Conservation (phyloP, 176 grass and related monocot species). For the Pontederia paniculata region DNA sequence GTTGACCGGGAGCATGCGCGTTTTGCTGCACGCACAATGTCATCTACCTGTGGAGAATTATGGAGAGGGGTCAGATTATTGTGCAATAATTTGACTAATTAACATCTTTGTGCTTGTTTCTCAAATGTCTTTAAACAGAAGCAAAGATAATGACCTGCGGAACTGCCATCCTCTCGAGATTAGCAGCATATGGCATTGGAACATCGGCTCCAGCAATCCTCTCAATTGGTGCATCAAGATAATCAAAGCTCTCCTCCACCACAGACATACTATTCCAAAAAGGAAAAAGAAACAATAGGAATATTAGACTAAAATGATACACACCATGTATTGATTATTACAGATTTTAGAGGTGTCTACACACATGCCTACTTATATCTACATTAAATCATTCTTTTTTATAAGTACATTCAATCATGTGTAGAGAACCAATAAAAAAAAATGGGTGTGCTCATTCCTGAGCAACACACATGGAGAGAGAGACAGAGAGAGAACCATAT, state of each 20-base stretch:
- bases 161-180: slow-evolving; percentile 85
- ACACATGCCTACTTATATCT: no score
- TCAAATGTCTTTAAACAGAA: background rate
- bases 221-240: slow-evolving; percentile 82
- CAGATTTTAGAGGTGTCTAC: background rate
- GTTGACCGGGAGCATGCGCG: slow-evolving; percentile 61
- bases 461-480: background rate
- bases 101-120: background rate
- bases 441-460: no score
- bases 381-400: no score
- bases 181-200: slow-evolving; percentile 87
- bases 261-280: slow-evolving; percentile 57
- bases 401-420: no score
- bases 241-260: slow-evolving; percentile 84
- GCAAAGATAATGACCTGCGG: slow-evolving; percentile 48
- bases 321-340: background rate
- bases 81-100: background rate
- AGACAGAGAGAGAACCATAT: slow-evolving; percentile 45
- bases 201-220: slow-evolving; percentile 90
- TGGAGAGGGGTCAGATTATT: background rate
- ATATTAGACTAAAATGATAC: no score
- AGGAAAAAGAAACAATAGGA: no score
- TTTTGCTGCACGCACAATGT: slow-evolving; percentile 76
- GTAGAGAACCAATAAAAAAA: no score
- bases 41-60: slow-evolving; percentile 43